These are phyloP conservation scores for Aspergillus terreus DNA, from an alignment of 2,329 filamentous ascomycete species.

Conservation along the genomic window DNA sequence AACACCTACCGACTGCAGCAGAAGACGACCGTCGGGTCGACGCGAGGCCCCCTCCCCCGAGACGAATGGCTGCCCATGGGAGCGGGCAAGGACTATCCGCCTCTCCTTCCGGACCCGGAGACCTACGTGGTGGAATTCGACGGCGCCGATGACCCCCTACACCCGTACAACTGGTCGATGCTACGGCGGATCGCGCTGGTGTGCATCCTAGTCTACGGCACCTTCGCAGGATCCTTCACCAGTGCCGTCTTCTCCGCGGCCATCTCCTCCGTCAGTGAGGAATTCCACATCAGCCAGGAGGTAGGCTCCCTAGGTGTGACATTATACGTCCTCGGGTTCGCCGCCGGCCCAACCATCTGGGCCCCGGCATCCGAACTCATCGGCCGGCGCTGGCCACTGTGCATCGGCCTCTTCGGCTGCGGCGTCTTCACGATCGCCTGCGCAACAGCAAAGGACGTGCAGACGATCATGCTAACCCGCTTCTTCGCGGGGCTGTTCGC, in stretches of 20 bases:
- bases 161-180: constrained; percentile 52
- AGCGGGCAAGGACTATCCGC: constrained; percentile 49
- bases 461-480: constrained; percentile 41
- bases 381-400: constrained; percentile 52
- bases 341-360: constrained; percentile 60
- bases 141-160: constrained; percentile 48
- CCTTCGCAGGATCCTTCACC: constrained; percentile 50
- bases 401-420: constrained; percentile 41
- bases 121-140: constrained; percentile 57
- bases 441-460: constrained; percentile 40
- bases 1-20: constrained; percentile 21
- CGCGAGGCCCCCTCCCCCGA: constrained; percentile 13
- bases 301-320: constrained; percentile 46
- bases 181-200: constrained; percentile 30
- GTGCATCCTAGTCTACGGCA: constrained; percentile 40
- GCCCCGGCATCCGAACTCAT: constrained; percentile 61
- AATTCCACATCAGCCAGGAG: constrained; percentile 46
- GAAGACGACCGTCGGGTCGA: constrained; percentile 19
- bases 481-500: constrained; percentile 49
- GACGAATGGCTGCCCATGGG: constrained; percentile 24
- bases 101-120: constrained; percentile 46
- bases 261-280: constrained; percentile 50
- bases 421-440: constrained; percentile 46
- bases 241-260: constrained; percentile 67
- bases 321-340: constrained; percentile 52